These are phyloP conservation scores for Irpex rosettiformis DNA, from an alignment of 1,284 basidiomycete species.

Conservation along the genomic window DNA sequence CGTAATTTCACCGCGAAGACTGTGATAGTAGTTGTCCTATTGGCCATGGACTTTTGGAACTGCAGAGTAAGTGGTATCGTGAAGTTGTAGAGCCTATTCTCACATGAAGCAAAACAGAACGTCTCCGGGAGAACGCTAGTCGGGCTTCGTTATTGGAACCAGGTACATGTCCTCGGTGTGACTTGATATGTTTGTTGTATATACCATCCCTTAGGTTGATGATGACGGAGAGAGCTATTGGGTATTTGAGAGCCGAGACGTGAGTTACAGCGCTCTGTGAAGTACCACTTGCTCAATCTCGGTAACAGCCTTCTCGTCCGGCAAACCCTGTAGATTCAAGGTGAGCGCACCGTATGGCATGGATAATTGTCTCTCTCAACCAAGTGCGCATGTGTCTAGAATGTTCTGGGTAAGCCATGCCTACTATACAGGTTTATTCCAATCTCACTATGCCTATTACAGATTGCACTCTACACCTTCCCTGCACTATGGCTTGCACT, in stretches of 20 bases:
- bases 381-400: constrained; percentile 36
- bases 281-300: constrained; percentile 15
- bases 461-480: constrained; percentile 90
- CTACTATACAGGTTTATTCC: constrained; percentile 9
- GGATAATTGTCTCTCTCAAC: constrained; percentile 12
- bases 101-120: constrained; percentile 51
- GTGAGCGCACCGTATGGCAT: constrained; percentile 41
- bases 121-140: constrained; percentile 89
- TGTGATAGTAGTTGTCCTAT: constrained; percentile 84
- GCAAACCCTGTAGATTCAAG: constrained; percentile 89
- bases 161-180: constrained; percentile 42
- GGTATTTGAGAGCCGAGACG: constrained; percentile 94
- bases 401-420: constrained; percentile 79
- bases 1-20: constrained; percentile 49
- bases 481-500: constrained; percentile 84
- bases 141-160: constrained; percentile 94
- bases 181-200: constrained; percentile 7
- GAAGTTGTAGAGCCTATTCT: not conserved
- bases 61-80: constrained; percentile 58
- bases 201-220: constrained; percentile 58
- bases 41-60: constrained; percentile 97
- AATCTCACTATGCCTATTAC: not conserved
- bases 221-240: constrained; percentile 94
- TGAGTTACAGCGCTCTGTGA: constrained; percentile 34
- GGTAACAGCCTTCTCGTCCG: constrained; percentile 76